phyloP scores from a whole-genome alignment of 2,329 filamentous ascomycete species.

The Gnomoniopsis sp. region DNA sequence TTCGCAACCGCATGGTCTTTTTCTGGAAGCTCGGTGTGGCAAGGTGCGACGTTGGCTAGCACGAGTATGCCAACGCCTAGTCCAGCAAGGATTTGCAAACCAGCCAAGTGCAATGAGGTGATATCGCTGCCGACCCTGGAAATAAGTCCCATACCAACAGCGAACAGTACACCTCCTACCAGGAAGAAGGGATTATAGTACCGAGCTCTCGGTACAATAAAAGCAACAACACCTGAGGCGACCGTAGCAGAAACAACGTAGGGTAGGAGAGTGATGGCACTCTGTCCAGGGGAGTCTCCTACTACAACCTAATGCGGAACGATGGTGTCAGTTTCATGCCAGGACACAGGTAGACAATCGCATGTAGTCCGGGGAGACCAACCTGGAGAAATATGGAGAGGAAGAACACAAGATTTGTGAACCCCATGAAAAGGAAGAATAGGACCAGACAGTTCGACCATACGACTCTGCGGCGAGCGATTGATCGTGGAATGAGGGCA shows the following conservation, averaged over 20 bases:
- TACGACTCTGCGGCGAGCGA: constrained; percentile 4
- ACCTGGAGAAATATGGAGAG: constrained; percentile 17
- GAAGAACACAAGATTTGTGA: constrained; percentile 16
- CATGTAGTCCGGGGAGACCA: neutral
- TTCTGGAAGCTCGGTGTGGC: constrained; percentile 8
- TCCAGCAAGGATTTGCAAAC: constrained; percentile 5
- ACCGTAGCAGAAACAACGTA: constrained; percentile 10
- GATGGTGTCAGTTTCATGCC: neutral
- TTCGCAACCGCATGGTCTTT: constrained; percentile 12
- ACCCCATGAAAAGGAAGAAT: constrained; percentile 12
- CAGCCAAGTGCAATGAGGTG: neutral
- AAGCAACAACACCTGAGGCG: neutral
- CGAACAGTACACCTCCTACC: constrained; percentile 4
- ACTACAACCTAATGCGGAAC: neutral
- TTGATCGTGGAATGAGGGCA: neutral
- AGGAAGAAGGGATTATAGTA: constrained; percentile 18
- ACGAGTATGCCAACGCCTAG: constrained; percentile 10
- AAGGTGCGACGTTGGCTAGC: constrained; percentile 15
- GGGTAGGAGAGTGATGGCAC: constrained; percentile 11
- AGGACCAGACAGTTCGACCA: constrained; percentile 11
- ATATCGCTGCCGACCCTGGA: neutral
- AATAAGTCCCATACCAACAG: constrained; percentile 1
- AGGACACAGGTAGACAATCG: neutral
- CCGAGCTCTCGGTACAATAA: constrained; percentile 6
- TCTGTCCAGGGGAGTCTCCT: neutral